phyloP scores from a whole-genome alignment of 1,284 basidiomycete species.

The Ceratobasidium sp. region DNA sequence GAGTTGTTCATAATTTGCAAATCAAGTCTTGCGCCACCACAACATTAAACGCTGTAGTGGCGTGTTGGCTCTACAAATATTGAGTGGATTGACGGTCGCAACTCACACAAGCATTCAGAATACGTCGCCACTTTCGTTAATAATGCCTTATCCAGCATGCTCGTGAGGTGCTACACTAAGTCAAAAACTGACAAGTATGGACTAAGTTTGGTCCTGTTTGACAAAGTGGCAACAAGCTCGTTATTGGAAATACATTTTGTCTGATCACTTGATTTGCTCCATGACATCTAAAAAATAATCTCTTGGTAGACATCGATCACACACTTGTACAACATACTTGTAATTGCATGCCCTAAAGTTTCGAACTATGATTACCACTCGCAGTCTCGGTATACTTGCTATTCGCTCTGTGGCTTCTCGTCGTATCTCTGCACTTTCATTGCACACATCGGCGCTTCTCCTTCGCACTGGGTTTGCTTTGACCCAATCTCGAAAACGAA shows the following conservation, averaged over 20 bases:
- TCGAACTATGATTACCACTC: slow-evolving; percentile 20
- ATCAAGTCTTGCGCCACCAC: slow-evolving; percentile 10
- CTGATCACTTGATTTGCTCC: not conserved
- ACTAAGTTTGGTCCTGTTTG: not conserved
- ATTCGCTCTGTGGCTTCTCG: slow-evolving; percentile 14
- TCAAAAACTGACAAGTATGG: not conserved
- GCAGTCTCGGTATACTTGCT: slow-evolving; percentile 36
- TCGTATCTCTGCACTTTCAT: not conserved
- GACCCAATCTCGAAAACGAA: not conserved
- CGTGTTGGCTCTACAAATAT: too few species aligned
- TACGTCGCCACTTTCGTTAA: too few species aligned
- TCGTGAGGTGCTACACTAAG: not conserved
- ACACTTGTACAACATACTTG: too few species aligned
- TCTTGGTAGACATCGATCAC: not conserved
- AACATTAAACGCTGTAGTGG: not conserved
- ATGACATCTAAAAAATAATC: not conserved
- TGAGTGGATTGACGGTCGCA: too few species aligned
- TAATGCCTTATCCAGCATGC: too few species aligned
- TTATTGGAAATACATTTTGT: slow-evolving; percentile 25
- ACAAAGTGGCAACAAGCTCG: not conserved
- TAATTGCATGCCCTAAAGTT: not conserved
- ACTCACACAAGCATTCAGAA: too few species aligned
- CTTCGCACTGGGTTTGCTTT: not conserved
- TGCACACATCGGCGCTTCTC: slow-evolving; percentile 20
- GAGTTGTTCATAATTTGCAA: slow-evolving; percentile 22